Evolutionary conservation across 2,329 filamentous ascomycete species (phyloP).

Genomic region (Pseudogymnoascus sp.): DNA sequence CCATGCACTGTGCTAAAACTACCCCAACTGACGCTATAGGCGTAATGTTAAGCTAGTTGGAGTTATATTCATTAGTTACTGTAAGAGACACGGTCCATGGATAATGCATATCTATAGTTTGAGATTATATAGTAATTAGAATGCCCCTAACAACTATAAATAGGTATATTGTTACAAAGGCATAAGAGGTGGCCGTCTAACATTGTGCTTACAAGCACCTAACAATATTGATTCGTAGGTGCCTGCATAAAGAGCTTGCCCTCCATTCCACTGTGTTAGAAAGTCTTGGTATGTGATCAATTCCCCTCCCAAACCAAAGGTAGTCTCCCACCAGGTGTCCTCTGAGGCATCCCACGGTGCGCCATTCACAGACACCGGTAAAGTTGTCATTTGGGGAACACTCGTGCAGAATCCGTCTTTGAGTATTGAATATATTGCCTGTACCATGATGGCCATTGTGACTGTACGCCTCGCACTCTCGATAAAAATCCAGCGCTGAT

Average conservation of each 20-base stretch:
- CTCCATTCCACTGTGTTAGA: slow-evolving; percentile 13
- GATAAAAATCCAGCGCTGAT: slow-evolving; percentile 29
- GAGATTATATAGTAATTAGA: not conserved
- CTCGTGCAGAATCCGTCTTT: slow-evolving; percentile 18
- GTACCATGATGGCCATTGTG: slow-evolving; percentile 21
- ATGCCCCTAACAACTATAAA: not conserved
- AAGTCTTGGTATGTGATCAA: slow-evolving; percentile 16
- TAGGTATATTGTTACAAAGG: not conserved
- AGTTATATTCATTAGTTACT: no score
- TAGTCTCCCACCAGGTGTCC: not conserved
- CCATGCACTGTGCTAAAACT: no score
- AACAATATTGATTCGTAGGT: not conserved
- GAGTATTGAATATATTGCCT: slow-evolving; percentile 15
- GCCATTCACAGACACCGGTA: slow-evolving; percentile 17
- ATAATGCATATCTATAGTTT: not conserved
- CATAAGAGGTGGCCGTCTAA: not conserved
- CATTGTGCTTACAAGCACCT: not conserved
- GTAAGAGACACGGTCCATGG: no score
- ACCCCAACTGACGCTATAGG: no score
- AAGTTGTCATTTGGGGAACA: slow-evolving; percentile 14
- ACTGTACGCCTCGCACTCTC: slow-evolving; percentile 31
- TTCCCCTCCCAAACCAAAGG: not conserved
- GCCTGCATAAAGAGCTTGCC: not conserved
- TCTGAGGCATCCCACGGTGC: slow-evolving; percentile 15
- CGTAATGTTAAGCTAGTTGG: no score